phyloP scores from a whole-genome alignment of 352 stramenopile genomes.

The Globisporangium nagaii region DNA sequence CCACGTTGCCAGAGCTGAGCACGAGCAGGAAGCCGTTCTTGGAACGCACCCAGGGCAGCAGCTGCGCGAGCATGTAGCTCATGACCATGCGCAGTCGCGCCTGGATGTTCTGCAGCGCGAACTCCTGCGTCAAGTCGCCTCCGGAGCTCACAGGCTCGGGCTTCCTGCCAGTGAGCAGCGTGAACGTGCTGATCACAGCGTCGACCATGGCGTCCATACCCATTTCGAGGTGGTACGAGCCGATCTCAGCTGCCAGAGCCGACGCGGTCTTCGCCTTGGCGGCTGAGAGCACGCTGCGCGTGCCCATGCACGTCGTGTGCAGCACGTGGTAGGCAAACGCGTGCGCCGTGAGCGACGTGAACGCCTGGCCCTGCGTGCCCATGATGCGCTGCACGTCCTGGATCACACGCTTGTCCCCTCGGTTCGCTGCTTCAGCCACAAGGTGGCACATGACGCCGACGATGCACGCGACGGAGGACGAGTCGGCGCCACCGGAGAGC shows the following conservation, averaged over 20 bases:
- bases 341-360: constrained; percentile 62
- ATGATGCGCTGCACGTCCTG: constrained; percentile 85
- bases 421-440: constrained; percentile 83
- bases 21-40: constrained; percentile 96
- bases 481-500: constrained; percentile 96
- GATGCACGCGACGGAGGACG: constrained; percentile 94
- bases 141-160: constrained; percentile 87
- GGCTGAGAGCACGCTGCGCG: constrained; percentile 91
- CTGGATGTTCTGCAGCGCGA: constrained; percentile 99
- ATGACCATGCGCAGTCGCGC: constrained; percentile 98
- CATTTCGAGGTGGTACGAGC: constrained; percentile 94
- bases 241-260: constrained; percentile 89
- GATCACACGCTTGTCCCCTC: constrained; percentile 71
- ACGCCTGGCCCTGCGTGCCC: constrained; percentile 42
- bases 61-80: constrained; percentile 95
- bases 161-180: constrained; percentile 80
- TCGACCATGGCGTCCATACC: constrained; percentile 95
- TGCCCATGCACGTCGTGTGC: constrained; percentile 98
- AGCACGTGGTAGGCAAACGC: constrained; percentile 92
- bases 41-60: constrained; percentile 96
- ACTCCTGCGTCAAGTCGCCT: constrained; percentile 91
- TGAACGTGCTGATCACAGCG: constrained; percentile 76
- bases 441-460: constrained; percentile 98
- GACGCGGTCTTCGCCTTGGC: constrained; percentile 89
- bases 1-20: constrained; percentile 97